phyloP scores from a whole-genome alignment of 1,139 yeast genomes.

The Suhomyces maxii region DNA sequence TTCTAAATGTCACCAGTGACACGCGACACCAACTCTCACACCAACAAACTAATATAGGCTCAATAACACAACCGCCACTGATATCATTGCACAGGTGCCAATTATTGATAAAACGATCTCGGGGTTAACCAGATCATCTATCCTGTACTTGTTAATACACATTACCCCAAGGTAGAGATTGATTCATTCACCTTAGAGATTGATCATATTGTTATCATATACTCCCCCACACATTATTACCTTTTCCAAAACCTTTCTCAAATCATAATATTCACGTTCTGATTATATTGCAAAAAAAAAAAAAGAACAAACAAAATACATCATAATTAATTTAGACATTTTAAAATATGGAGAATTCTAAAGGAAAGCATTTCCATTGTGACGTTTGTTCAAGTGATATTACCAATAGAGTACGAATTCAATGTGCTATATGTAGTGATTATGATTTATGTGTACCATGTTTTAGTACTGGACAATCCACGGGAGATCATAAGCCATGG shows the following conservation, averaged over 20 bases:
- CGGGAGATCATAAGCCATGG: slow-evolving; percentile 90
- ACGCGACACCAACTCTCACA: slow-evolving; percentile 7
- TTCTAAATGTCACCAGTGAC: neutral
- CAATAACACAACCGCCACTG: neutral
- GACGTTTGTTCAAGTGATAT: slow-evolving; percentile 95
- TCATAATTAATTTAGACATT: neutral
- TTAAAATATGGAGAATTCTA: slow-evolving; percentile 21
- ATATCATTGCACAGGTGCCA: neutral
- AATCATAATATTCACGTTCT: neutral
- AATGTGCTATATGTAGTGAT: slow-evolving; percentile 90
- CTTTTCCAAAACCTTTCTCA: neutral
- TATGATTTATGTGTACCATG: slow-evolving; percentile 97
- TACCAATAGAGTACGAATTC: slow-evolving; percentile 83
- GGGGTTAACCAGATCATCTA: neutral
- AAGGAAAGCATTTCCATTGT: slow-evolving; percentile 70
- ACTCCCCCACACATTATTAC: neutral
- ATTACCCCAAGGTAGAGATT: neutral
- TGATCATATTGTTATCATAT: slow-evolving; percentile 1
- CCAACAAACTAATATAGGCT: slow-evolving; percentile 3
- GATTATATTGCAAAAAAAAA: slow-evolving; percentile 7
- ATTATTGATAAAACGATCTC: neutral
- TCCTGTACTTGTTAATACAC: neutral
- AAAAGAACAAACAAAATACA: too few relatives aligned
- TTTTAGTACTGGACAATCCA: slow-evolving; percentile 77
- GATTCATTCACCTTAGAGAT: slow-evolving; percentile 5